Percentiles rank a stretch among this genome's conserved stretches.
Evolutionary conservation across 2,329 filamentous ascomycete species (phyloP).

Genomic region (Epichloe amarillans): DNA sequence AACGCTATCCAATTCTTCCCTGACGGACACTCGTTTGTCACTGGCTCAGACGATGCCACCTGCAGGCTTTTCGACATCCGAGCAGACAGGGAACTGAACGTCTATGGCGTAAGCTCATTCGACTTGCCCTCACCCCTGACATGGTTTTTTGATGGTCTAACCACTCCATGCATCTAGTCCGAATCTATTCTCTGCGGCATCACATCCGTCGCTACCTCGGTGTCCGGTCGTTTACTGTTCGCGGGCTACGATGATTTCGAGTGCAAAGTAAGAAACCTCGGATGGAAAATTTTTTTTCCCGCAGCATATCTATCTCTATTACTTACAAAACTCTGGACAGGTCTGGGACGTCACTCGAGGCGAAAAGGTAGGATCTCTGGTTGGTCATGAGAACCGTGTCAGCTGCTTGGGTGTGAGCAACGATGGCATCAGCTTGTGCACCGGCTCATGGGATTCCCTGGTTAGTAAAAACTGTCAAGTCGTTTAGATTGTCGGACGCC

Average conservation of each 20-base stretch:
- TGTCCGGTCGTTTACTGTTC: constrained; percentile 88
- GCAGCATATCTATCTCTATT: neutral
- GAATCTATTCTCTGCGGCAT: constrained; percentile 96
- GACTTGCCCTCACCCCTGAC: neutral
- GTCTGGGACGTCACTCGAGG: constrained; percentile 96
- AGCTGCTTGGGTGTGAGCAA: constrained; percentile 98
- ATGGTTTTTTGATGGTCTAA: constrained; percentile 7
- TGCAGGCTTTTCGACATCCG: constrained; percentile 97
- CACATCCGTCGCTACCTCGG: constrained; percentile 94
- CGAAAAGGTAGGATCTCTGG: constrained; percentile 91
- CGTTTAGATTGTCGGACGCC: neutral
- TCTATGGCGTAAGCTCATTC: constrained; percentile 47
- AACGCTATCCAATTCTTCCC: constrained; percentile 99
- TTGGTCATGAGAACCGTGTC: constrained; percentile 96
- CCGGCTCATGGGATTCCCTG: constrained; percentile 97
- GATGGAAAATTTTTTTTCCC: neutral
- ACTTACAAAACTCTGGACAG: constrained; percentile 31
- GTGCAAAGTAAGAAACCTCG: constrained; percentile 64
- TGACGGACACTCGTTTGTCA: constrained; percentile 95
- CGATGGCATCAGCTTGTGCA: constrained; percentile 97
- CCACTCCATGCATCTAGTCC: constrained; percentile 43
- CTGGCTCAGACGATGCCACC: constrained; percentile 92
- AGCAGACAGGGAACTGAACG: constrained; percentile 67
- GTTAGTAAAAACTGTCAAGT: constrained; percentile 41
- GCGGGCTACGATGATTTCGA: constrained; percentile 98